These are phyloP conservation scores for Penicillium roqueforti DNA, from an alignment of 495 filamentous ascomycete species.

Conservation along the genomic window DNA sequence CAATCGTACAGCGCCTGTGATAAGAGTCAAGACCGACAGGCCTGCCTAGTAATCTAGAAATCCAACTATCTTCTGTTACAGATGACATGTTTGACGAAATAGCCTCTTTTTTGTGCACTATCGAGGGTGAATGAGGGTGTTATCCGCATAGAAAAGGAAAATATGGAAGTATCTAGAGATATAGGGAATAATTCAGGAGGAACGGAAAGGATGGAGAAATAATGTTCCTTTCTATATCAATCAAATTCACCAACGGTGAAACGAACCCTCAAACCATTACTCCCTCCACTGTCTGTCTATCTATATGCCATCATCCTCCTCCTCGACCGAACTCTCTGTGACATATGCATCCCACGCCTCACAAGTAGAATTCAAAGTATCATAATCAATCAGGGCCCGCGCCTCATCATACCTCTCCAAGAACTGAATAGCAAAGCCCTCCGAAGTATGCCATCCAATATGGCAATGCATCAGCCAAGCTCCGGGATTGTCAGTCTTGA, in stretches of 20 bases:
- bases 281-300: too few species aligned
- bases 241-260: too few species aligned
- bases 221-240: too few species aligned
- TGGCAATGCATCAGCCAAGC: slow-evolving; percentile 53
- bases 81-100: slow-evolving; percentile 15
- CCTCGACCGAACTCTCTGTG: background rate
- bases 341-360: background rate
- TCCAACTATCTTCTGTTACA: slow-evolving; percentile 14
- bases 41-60: slow-evolving; percentile 25
- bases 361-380: background rate
- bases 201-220: too few species aligned
- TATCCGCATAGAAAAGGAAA: too few species aligned
- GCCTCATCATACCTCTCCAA: slow-evolving; percentile 35
- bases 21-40: slow-evolving; percentile 23
- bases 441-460: slow-evolving; percentile 45
- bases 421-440: slow-evolving; percentile 29
- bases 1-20: slow-evolving; percentile 22
- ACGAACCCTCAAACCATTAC: too few species aligned
- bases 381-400: background rate
- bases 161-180: too few species aligned
- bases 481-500: slow-evolving; percentile 47
- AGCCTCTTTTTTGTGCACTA: too few species aligned
- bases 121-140: too few species aligned
- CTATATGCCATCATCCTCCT: background rate
- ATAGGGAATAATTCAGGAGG: too few species aligned